Evolutionary conservation across 352 stramenopile genomes (phyloP), one percentile per base, ranked within the genome.

Genomic region (Pythium insidiosum): DNA sequence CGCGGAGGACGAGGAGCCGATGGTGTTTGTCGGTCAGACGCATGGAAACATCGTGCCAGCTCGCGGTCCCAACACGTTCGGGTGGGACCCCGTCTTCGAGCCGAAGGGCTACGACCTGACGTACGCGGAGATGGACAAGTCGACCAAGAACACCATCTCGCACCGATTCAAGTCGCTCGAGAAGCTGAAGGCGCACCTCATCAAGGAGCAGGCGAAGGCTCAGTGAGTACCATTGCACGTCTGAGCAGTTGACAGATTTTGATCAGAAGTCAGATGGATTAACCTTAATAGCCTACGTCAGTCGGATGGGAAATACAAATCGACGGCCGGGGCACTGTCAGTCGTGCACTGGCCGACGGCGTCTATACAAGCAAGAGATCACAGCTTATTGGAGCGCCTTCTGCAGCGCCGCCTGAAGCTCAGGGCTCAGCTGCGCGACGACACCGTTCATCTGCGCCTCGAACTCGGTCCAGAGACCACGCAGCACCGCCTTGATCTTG

Each of bases 21-120:
- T 94, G 35, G 68, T 97, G n/a, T 98, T 98, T 58, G 76, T 97
- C 42, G 95, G 95, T 5, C 76, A 78, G 53, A 97, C 89, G 2
- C 62, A 78, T 12, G 96, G 96, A 45, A 92, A 68, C 43, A 98
- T 98, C 55, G 90, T 98, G 24, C 73, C 79, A 15, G 90, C 95
- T 7, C 78, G 74, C 28, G 88, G 88, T 0, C 76, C 74, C n/a
- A 71, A 56, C 13, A 76, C 68, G 30, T 97, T 97, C 50, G 87
- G 88, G 12, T 97, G 88, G 88, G 88, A 97, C 62, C 72, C 86
- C 7, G 63, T 96, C 25, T 97, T 97, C 63, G 61, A 91, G 57
- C 85, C 88, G 0, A 64, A 91, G 15, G 88, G 84, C 40, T 92
- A 66, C 49, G 64, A 78, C 0, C 28, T 70, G 38, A 96, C 88